phyloP scores from a whole-genome alignment of 2,329 filamentous ascomycete species.

The Fusarium udum region DNA sequence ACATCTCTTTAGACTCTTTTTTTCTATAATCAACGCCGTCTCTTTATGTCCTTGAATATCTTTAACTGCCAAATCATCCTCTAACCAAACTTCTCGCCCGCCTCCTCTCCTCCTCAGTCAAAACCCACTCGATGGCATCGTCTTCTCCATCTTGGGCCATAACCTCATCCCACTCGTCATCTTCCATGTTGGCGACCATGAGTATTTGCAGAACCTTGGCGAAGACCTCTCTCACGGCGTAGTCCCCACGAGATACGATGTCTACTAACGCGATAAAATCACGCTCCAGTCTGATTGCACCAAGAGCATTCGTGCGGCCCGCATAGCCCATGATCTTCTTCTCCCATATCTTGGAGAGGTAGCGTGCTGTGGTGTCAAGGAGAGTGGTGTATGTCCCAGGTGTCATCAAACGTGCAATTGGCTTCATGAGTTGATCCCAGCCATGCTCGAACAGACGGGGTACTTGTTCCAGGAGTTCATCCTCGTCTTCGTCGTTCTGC shows the following conservation, averaged over 20 bases:
- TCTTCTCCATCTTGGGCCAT: conserved; percentile 57
- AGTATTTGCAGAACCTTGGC: conserved; percentile 80
- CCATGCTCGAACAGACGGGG: conserved; percentile 81
- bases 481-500: conserved; percentile 64
- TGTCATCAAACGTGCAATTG: conserved; percentile 86
- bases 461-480: conserved; percentile 71
- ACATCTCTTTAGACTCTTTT: conserved; percentile 11
- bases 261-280: conserved; percentile 82
- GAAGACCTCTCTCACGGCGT: conserved; percentile 81
- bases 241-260: conserved; percentile 74
- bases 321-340: conserved; percentile 86
- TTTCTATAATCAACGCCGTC: conserved; percentile 24
- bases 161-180: conserved; percentile 92
- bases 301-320: conserved; percentile 81
- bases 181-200: conserved; percentile 92
- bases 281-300: conserved; percentile 83
- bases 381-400: conserved; percentile 78
- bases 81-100: conserved; percentile 75
- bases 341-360: conserved; percentile 83
- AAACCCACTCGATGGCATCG: conserved; percentile 75
- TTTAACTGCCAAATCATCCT: conserved; percentile 28
- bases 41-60: conserved; percentile 11
- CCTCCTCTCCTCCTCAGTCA: conserved; percentile 77
- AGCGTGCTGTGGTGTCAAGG: conserved; percentile 75
- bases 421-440: conserved; percentile 87